These are phyloP conservation scores for Wickerhamiella lipophila DNA, from an alignment of 805 yeast species.

Conservation along the genomic window DNA sequence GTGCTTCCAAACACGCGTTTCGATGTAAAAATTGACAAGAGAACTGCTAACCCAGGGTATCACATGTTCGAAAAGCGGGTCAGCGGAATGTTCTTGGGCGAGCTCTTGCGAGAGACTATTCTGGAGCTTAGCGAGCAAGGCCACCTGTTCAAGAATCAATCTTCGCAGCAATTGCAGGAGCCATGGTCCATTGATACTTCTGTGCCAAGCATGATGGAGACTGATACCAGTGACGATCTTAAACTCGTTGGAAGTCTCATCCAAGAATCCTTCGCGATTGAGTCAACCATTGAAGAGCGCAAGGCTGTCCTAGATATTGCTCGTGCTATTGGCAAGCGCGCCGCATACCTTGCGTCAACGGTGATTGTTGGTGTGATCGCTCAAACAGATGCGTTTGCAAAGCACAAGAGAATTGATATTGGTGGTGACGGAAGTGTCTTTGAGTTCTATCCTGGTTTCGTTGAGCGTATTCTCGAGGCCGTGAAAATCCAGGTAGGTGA, in stretches of 20 bases:
- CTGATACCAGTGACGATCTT: conserved; percentile 66
- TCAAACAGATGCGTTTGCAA: conserved; percentile 54
- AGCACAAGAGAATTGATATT: conserved; percentile 64
- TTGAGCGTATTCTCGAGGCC: conserved; percentile 68
- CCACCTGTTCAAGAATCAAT: conserved; percentile 35
- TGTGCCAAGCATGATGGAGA: conserved; percentile 73
- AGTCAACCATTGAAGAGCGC: conserved; percentile 62
- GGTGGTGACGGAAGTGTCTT: conserved; percentile 95
- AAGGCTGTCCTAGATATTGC: conserved; percentile 57
- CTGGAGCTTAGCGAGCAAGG: conserved; percentile 48
- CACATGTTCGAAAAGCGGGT: conserved; percentile 91
- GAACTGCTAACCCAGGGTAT: conserved; percentile 69
- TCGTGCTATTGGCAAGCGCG: conserved; percentile 68
- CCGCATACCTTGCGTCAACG: conserved; percentile 81
- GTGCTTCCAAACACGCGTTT: conserved; percentile 67
- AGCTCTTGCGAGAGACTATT: conserved; percentile 61
- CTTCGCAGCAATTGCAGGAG: conserved; percentile 23
- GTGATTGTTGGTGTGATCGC: conserved; percentile 74
- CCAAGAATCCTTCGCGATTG: conserved; percentile 48
- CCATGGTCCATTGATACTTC: conserved; percentile 75
- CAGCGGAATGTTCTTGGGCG: conserved; percentile 88
- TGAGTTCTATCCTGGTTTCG: conserved; percentile 85
- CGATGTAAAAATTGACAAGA: conserved; percentile 57
- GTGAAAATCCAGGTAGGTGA: conserved; percentile 51
- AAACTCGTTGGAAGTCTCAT: conserved; percentile 18